Evolutionary conservation across 2,329 filamentous ascomycete species (phyloP), one percentile per base, ranked within the genome.

Genomic region (Colletotrichum shisoi): DNA sequence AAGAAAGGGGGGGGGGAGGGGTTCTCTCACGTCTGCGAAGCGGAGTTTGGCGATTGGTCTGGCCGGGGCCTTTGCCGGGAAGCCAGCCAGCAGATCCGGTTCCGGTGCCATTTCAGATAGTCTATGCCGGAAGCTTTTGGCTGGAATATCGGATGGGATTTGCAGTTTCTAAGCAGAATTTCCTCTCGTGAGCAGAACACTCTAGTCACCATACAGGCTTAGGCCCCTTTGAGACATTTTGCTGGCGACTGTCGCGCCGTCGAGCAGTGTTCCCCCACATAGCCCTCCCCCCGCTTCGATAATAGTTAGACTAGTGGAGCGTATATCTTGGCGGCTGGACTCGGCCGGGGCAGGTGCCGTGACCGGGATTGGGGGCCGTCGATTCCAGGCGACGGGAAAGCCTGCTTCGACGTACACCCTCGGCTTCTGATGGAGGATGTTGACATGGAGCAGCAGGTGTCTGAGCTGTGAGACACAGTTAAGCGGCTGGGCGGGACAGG

Each of bases 21-120:
- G 3, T 24, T 3, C 7, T 9, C 63, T 67, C 34, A 60, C 67
- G 31, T 69, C 67, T 21, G 63, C 67, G n/a, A 57, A 69, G 6
- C 63, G 63, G 11, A 67, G 63, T n/a, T 46, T 63, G 3, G 17
- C 60, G 4, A 49, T 56, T 1, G 67, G 63, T 15, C 40, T 67
- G 19, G 48, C 40, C 1, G 63, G 67, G 11, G 58, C 53, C 31
- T 67, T 24, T 19, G 63, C 9, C 12, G 67, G 67, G 21, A 69
- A 62, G 19, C 63, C 63, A 17, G 15, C 34, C 19, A 68, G 56
- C 31, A 68, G 21, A 21, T 61, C 57, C n/a, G 63, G 48, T 24
- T 61, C 57, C 15, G 63, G 61, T 34, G 63, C 37, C 63, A 67
- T 67, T 42, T 31, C 15, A 15, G 12, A 13, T 2, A 19, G 8